Conservation (phyloP, 169 alveolate species). For the Eimeria falciformis region DNA sequence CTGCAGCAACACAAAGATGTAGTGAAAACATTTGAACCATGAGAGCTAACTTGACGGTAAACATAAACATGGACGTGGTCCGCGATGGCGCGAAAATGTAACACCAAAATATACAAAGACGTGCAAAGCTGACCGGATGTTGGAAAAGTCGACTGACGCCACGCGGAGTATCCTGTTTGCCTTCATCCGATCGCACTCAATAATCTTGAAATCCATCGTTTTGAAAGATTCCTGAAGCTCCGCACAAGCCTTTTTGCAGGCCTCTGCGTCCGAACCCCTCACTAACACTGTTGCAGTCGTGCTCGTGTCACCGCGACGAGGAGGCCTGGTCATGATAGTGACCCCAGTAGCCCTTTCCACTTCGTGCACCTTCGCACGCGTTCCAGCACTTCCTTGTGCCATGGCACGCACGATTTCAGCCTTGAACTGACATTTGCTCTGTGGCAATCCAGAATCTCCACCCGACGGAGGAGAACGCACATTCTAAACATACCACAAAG, state of each 20-base stretch:
- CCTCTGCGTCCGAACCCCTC: slow-evolving; percentile 33
- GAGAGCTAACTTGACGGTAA: too few relatives aligned
- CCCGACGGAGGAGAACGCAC: slow-evolving; percentile 62
- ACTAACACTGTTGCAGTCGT: slow-evolving; percentile 28
- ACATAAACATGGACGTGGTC: too few relatives aligned
- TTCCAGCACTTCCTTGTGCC: slow-evolving; percentile 52
- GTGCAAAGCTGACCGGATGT: slow-evolving; percentile 20
- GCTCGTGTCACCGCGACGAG: slow-evolving; percentile 65
- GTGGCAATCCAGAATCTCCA: slow-evolving; percentile 11
- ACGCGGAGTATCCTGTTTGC: slow-evolving; percentile 63
- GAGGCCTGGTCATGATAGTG: slow-evolving; percentile 34
- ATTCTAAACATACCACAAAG: slow-evolving; percentile 1
- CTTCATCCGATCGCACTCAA: slow-evolving; percentile 55
- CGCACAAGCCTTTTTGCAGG: slow-evolving; percentile 66
- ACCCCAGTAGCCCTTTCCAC: slow-evolving; percentile 39
- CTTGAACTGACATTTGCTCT: slow-evolving; percentile 36
- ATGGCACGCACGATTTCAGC: slow-evolving; percentile 63
- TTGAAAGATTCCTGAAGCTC: slow-evolving; percentile 41
- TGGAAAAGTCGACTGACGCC: slow-evolving; percentile 37
- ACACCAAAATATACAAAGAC: not conserved
- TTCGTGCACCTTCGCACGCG: slow-evolving; percentile 42
- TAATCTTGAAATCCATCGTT: not conserved
- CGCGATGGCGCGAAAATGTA: too few relatives aligned
- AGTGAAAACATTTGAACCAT: too few relatives aligned
- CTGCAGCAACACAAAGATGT: slow-evolving; percentile 19